Evolutionary conservation across 768 basidiomycete genomes (phyloP).

Genomic region (Tricholoma terreum): DNA sequence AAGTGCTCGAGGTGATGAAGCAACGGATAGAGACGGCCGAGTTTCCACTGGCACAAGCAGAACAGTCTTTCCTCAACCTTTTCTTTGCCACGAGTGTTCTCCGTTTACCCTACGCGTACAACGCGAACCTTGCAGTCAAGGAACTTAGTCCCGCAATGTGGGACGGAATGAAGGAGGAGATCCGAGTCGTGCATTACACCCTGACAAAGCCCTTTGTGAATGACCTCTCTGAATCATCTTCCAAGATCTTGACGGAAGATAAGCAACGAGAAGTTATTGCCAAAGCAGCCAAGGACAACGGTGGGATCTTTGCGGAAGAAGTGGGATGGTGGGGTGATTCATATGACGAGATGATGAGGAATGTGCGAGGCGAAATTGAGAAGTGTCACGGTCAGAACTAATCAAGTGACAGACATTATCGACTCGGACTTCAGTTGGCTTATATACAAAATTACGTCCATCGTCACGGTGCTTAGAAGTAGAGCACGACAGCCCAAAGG

Average conservation of each 20-base stretch:
- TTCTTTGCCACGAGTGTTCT: conserved; percentile 34
- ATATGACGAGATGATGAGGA: conserved; percentile 24
- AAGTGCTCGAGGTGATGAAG: conserved; percentile 28
- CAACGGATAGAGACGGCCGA: conserved; percentile 22
- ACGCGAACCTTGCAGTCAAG: conserved; percentile 41
- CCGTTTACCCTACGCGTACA: conserved; percentile 39
- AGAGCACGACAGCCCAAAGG: too few relatives aligned
- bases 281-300: conserved; percentile 13
- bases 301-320: conserved; percentile 30
- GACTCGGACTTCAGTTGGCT: too few relatives aligned
- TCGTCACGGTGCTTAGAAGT: too few relatives aligned
- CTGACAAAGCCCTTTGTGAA: conserved; percentile 24
- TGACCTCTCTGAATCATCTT: conserved; percentile 18
- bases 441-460: too few relatives aligned
- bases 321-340: conserved; percentile 32
- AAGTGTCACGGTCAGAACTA: background rate
- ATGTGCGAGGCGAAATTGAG: background rate
- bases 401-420: too few relatives aligned
- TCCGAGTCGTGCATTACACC: conserved; percentile 39
- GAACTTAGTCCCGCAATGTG: conserved; percentile 28
- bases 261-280: conserved; percentile 21
- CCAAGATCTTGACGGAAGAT: conserved; percentile 18
- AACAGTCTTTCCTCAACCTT: conserved; percentile 40
- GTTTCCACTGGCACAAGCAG: conserved; percentile 32
- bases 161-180: conserved; percentile 28